phyloP scores from a whole-genome alignment of 805 yeast genomes.

The Scheffersomyces coipomensis region DNA sequence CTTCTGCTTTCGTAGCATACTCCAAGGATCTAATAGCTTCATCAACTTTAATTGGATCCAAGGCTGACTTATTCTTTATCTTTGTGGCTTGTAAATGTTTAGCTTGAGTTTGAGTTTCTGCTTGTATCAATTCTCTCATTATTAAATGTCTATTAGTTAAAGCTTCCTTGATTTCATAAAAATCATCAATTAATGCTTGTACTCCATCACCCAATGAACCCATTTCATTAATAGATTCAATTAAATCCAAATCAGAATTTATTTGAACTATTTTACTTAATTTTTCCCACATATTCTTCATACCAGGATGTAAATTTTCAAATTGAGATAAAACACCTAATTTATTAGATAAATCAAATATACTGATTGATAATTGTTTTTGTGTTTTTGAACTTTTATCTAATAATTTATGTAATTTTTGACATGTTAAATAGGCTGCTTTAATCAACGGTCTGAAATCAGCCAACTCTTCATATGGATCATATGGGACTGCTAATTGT shows the following conservation, averaged over 20 bases:
- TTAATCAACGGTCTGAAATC: conserved; percentile 86
- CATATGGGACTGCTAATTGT: conserved; percentile 90
- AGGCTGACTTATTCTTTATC: conserved; percentile 67
- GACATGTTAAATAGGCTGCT: conserved; percentile 59
- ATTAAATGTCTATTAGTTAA: conserved; percentile 87
- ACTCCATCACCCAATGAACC: conserved; percentile 79
- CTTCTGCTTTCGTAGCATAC: conserved; percentile 73
- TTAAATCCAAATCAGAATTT: conserved; percentile 73
- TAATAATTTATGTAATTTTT: conserved; percentile 48
- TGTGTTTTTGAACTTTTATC: conserved; percentile 60
- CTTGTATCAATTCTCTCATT: conserved; percentile 83
- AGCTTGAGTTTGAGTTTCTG: conserved; percentile 69
- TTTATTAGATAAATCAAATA: conserved; percentile 47
- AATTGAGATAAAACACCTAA: conserved; percentile 38
- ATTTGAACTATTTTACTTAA: conserved; percentile 66
- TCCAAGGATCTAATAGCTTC: conserved; percentile 83
- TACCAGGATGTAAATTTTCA: conserved; percentile 58
- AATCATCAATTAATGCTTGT: conserved; percentile 63
- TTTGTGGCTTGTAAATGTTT: conserved; percentile 72
- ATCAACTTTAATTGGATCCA: conserved; percentile 86
- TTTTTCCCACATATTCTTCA: conserved; percentile 76
- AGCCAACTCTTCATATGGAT: conserved; percentile 76
- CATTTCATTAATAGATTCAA: conserved; percentile 67
- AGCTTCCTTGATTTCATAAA: conserved; percentile 87
- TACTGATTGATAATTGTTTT: conserved; percentile 47